Percentiles rank a stretch among this genome's conserved stretches.
phyloP scores from a whole-genome alignment of 2,329 filamentous ascomycete species.

The Balansia obtecta region DNA sequence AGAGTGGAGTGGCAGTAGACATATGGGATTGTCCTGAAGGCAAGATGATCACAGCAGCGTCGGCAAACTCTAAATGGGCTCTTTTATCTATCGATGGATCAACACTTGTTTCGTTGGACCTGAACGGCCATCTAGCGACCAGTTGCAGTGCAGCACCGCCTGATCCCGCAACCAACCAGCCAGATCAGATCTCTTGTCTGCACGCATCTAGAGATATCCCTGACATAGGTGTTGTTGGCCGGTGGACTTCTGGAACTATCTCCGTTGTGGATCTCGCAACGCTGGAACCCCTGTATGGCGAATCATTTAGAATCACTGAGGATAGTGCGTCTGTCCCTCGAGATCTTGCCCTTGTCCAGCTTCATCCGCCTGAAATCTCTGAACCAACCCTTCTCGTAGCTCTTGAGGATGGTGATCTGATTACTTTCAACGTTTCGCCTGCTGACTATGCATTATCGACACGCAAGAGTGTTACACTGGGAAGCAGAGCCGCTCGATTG shows the following conservation, averaged over 20 bases:
- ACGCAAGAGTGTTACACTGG: constrained; percentile 72
- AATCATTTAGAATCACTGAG: constrained; percentile 43
- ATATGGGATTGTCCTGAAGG: constrained; percentile 42
- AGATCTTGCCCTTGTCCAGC: constrained; percentile 65
- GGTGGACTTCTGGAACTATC: constrained; percentile 74
- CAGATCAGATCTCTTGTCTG: constrained; percentile 74
- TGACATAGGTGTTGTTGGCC: constrained; percentile 66
- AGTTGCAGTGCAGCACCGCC: constrained; percentile 48
- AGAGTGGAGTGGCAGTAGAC: constrained; percentile 39
- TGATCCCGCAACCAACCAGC: constrained; percentile 21
- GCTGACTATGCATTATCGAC: constrained; percentile 51
- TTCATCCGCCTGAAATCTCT: constrained; percentile 47
- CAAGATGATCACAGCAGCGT: constrained; percentile 62
- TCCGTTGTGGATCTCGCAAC: constrained; percentile 59
- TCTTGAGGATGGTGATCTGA: constrained; percentile 83
- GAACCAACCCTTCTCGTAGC: constrained; percentile 74
- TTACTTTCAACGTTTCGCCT: constrained; percentile 64
- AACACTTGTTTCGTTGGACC: constrained; percentile 55
- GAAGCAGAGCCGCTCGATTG: constrained; percentile 73
- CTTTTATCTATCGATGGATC: constrained; percentile 67
- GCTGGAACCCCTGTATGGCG: constrained; percentile 52
- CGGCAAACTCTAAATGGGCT: constrained; percentile 57
- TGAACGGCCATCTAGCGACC: constrained; percentile 44
- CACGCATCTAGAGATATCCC: constrained; percentile 54
- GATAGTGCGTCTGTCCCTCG: constrained; percentile 71